Base-by-base conservation (phyloP, 73 alveolate genomes). In the Paramecium sonneborni region DNA sequence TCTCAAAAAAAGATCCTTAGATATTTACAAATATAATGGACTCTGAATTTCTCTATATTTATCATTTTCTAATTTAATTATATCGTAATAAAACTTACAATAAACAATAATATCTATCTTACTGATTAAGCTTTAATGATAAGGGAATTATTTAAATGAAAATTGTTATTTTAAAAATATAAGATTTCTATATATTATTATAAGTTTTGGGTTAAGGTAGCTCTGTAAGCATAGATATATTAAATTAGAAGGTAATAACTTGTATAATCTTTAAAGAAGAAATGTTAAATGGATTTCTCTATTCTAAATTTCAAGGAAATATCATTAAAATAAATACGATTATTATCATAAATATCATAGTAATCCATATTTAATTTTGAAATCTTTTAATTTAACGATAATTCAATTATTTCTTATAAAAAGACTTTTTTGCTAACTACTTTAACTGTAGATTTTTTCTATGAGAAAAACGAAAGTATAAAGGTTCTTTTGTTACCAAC, bases 391-490 rank as follows among this genome's bases (percentile, higher is more conserved):
- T 10, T 26, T 67, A 5, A 35, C 14, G 55, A 72, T 20, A 72
- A 37, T 18, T 62, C 86, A 15, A 14, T 37, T 21, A 72, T 21
- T 72, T 15, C 57, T 35, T 38, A 72, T n/a, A 72, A 72, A 21
- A 72, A 72, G 26, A 12, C 20, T 72, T 72, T 41, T 72, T 72
- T 72, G 86, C 86, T 12, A 11, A 72, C 84, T 30, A 62, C 84
- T 1, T 14, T 72, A 6, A 72, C 86, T 28, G 86, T 72, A 1
- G 86, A 72, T 15, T 72, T 72, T 20, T 72, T 26, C 10, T 35
- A 58, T 11, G 35, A 35, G 86, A 72, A 72, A 72, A 34, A 38
- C 39, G 62, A 5, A 62, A 72, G 14, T 72, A 72, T 72, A 72
- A 72, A 18, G 86, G 86, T 28, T 72, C 86, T 9, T 72, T 72